Base-by-base conservation (phyloP, 352 stramenopile species). In the Phytopythium mirpurense region DNA sequence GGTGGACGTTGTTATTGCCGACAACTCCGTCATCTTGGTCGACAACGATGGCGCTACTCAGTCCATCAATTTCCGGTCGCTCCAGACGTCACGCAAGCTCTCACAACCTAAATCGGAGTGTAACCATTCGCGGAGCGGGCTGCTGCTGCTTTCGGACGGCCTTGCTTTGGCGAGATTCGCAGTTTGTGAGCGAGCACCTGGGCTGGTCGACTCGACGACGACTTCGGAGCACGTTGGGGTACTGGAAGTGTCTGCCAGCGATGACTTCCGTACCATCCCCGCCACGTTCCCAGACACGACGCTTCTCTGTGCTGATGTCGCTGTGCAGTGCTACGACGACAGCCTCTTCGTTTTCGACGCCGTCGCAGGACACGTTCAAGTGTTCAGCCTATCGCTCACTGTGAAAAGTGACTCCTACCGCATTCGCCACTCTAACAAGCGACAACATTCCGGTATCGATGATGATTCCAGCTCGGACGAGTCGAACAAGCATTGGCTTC, bases 381-480 rank as follows among this genome's bases (percentile, higher is more conserved):
- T 60, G 18, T 16, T 76, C 6, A 59, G 50, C 10, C 60, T 75
- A 7, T 79, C 71, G 1, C 60, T 82, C 18, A n/a, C n/a, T n/a
- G n/a, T n/a, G n/a, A 61, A 58, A 18, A 86, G 74, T 32, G 74
- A 88, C 27, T 75, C 72, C 0, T 86, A 77, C 42, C 62, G 70
- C 2, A 83, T 86, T 29, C 62, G 70, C 15, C 63, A 67, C 1
- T 67, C 59, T 35, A 62, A 44, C 12, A 54, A 57, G 53, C n/a
- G n/a, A n/a, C n/a, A n/a, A n/a, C n/a, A n/a, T n/a, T n/a, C n/a
- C n/a, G n/a, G n/a, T n/a, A n/a, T n/a, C n/a, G n/a, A n/a, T n/a
- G n/a, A n/a, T n/a, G n/a, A n/a, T n/a, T n/a, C n/a, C n/a, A n/a
- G n/a, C n/a, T n/a, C n/a, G n/a, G n/a, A n/a, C n/a, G n/a, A n/a